phyloP scores from a whole-genome alignment of 73 alveolate species.

The Tetrahymena borealis region DNA sequence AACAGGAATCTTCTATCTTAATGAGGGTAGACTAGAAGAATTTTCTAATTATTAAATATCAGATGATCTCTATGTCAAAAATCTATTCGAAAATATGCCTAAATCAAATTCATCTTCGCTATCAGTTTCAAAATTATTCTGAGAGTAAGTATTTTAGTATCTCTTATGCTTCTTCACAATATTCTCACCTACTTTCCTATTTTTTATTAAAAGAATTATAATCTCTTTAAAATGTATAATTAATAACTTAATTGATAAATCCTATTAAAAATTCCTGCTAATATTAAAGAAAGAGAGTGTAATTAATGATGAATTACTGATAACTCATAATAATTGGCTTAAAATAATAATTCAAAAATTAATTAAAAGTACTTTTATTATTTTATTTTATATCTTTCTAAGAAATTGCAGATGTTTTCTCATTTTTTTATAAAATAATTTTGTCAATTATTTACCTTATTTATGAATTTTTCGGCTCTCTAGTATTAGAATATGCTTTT shows the following conservation, averaged over 20 bases:
- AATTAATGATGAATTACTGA: too few species aligned
- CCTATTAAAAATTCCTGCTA: too few species aligned
- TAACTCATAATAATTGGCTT: too few species aligned
- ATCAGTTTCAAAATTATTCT: neutral
- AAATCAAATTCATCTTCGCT: neutral
- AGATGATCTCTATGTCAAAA: neutral
- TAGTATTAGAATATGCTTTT: neutral
- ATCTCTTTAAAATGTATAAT: too few species aligned
- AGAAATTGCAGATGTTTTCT: neutral
- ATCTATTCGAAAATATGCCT: neutral
- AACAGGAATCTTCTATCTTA: neutral
- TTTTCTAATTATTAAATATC: neutral
- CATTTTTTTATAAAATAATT: neutral
- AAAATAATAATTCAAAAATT: too few species aligned
- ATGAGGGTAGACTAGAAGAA: neutral
- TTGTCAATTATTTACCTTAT: neutral
- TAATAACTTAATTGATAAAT: too few species aligned
- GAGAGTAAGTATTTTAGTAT: neutral
- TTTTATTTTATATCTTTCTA: neutral
- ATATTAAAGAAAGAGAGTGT: too few species aligned
- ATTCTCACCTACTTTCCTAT: neutral
- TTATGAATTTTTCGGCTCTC: neutral
- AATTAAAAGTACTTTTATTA: too few species aligned
- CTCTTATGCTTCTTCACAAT: neutral
- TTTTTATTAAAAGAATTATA: neutral